Percentiles rank a stretch among this genome's conserved stretches.
phyloP scores from a whole-genome alignment of 805 yeast species.

The Kluyveromyces nonfermentans region DNA sequence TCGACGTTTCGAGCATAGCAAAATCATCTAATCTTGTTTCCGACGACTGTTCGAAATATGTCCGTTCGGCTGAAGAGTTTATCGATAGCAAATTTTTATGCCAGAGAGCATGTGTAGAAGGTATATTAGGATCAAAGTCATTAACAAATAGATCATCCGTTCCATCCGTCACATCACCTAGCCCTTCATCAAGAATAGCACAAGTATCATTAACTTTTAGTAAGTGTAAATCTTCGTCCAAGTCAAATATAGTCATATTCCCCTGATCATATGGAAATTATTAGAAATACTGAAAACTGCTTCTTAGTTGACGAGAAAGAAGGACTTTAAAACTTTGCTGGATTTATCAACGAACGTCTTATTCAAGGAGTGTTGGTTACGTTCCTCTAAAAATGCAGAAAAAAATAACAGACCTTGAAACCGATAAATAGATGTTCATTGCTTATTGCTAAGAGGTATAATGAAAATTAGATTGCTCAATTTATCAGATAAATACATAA shows the following conservation, averaged over 20 bases:
- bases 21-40: background rate
- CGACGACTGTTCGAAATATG: background rate
- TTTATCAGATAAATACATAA: background rate
- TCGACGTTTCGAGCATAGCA: background rate
- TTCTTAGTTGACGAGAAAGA: too few species aligned
- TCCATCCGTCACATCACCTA: slow-evolving; percentile 1
- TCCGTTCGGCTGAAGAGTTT: slow-evolving; percentile 5
- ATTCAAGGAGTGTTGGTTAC: too few species aligned
- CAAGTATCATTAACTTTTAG: slow-evolving; percentile 11
- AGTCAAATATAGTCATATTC: slow-evolving; percentile 8
- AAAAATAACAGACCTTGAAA: background rate
- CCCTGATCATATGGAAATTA: background rate
- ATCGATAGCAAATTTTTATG: slow-evolving; percentile 9
- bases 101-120: slow-evolving; percentile 1
- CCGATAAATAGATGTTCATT: too few species aligned
- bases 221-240: slow-evolving; percentile 11
- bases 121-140: background rate
- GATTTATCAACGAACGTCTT: too few species aligned
- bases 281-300: too few species aligned
- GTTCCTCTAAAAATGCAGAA: background rate
- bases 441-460: too few species aligned
- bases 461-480: background rate
- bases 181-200: slow-evolving; percentile 7
- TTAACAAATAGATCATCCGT: background rate
- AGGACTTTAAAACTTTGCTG: too few species aligned